Base-by-base conservation (phyloP, 176 grass and related monocot species). In the Oryza punctata region DNA sequence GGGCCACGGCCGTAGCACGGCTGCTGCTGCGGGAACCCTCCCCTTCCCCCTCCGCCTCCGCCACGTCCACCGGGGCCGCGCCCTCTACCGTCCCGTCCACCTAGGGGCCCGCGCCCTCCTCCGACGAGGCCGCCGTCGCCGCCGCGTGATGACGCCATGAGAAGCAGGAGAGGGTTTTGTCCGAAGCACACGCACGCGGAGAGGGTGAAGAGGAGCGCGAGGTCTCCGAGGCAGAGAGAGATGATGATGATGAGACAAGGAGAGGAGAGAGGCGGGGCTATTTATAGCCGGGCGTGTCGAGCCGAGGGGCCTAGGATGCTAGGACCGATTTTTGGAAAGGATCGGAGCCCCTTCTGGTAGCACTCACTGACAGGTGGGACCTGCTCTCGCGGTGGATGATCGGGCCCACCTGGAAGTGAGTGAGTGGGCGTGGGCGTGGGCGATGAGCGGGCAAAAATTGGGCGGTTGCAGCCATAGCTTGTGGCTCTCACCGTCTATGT, bases 111-210 rank as follows among this genome's bases (percentile, higher is more conserved):
- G 12, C 78, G 69, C 24, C 84, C 61, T 12, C 63, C 40, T 27
- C 78, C 37, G 37, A 38, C 37, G 37, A 38, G 7, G 37, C 37
- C 37, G 37, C 0, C 85, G 13, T 40, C 40, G 10, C 78, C 85
- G 21, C 38, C n/a, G n/a, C n/a, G n/a, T n/a, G n/a, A 71, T 3
- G 87, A 85, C 18, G 76, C 81, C 87, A 89, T 89, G 79, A 40
- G 40, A 41, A 27, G 37, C 37, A 38, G 7, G 7, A 38, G 46
- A 38, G 61, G 76, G 30, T 19, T 50, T 54, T 54, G 49, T 37
- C 35, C 1, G n/a, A n/a, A n/a, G n/a, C n/a, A n/a, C n/a, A n/a
- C n/a, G n/a, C n/a, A n/a, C n/a, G n/a, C n/a, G n/a, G n/a, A n/a
- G n/a, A n/a, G 6, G 35, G 35, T 37, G 35, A 21, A 21, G 4